Conservation (phyloP, 1,284 basidiomycete genomes). For the Hemileia vastatrix region DNA sequence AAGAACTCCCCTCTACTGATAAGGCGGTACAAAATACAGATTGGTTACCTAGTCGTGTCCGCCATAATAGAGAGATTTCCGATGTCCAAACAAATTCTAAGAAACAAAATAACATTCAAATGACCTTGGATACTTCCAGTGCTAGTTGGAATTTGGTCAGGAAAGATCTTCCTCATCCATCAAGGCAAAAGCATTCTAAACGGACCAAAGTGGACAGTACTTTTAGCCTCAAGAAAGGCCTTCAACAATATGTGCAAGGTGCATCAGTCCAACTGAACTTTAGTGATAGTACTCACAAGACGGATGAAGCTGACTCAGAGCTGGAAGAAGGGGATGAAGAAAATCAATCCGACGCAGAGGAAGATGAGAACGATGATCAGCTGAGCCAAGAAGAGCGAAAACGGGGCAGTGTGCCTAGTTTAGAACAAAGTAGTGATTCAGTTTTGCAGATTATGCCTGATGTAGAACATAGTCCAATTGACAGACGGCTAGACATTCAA, state of each 20-base stretch:
- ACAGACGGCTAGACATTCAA: too few species aligned
- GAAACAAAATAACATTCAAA: constrained; percentile 6
- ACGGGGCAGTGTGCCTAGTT: background rate
- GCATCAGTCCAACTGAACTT: background rate
- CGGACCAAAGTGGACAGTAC: constrained; percentile 9
- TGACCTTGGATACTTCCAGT: constrained; percentile 18
- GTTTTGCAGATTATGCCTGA: too few species aligned
- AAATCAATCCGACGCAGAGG: background rate
- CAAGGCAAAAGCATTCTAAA: constrained; percentile 5
- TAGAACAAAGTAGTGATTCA: background rate
- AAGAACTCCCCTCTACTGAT: background rate
- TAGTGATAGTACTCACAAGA: too few species aligned
- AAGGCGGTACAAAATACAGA: background rate
- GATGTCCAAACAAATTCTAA: background rate
- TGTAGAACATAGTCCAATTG: too few species aligned
- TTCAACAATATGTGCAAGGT: constrained; percentile 10
- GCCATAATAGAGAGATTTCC: too few species aligned
- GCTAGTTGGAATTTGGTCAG: constrained; percentile 15
- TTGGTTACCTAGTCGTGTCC: constrained; percentile 17
- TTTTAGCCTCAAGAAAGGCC: background rate
- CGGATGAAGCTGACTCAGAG: background rate
- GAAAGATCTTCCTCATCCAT: background rate
- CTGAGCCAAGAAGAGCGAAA: background rate
- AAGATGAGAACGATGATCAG: background rate
- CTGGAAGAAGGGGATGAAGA: constrained; percentile 9